phyloP scores from a whole-genome alignment of 1,284 basidiomycete species.

The Cystobasidium pallidum region DNA sequence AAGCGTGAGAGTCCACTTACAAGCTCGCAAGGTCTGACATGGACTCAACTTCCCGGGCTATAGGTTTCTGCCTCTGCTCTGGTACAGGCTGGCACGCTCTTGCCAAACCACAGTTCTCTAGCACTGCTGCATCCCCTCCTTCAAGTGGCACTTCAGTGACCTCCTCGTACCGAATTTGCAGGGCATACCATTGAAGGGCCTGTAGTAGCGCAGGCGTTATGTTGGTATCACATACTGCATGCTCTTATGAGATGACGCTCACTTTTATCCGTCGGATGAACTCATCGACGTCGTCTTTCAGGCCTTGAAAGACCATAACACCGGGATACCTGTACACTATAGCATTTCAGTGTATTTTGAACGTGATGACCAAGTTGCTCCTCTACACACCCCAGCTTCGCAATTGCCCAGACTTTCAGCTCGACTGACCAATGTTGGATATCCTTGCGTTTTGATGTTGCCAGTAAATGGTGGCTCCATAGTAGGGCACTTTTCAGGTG shows the following conservation, averaged over 20 bases:
- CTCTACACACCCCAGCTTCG: conserved; percentile 26
- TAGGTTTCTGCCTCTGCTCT: conserved; percentile 3
- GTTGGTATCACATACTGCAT: too few relatives aligned
- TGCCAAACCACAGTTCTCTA: conserved; percentile 3
- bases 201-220: background rate
- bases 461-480: conserved; percentile 42
- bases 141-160: background rate
- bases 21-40: conserved; percentile 41
- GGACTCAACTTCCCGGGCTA: conserved; percentile 30
- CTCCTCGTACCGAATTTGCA: conserved; percentile 43
- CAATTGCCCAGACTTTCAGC: conserved; percentile 35
- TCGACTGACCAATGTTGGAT: conserved; percentile 37
- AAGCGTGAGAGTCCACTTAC: conserved; percentile 6
- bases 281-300: conserved; percentile 35
- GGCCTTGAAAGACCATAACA: conserved; percentile 40
- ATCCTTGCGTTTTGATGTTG: conserved; percentile 43
- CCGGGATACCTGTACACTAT: conserved; percentile 34
- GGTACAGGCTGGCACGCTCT: background rate
- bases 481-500: conserved; percentile 29
- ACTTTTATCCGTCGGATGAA: conserved; percentile 42
- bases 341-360: background rate
- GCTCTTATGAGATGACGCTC: background rate
- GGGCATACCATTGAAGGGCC: conserved; percentile 44
- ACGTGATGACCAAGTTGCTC: background rate
- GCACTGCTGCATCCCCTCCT: background rate